These are phyloP conservation scores for Ormosia semicastrata DNA, from an alignment of 306 rosid genomes.

Conservation along the genomic window DNA sequence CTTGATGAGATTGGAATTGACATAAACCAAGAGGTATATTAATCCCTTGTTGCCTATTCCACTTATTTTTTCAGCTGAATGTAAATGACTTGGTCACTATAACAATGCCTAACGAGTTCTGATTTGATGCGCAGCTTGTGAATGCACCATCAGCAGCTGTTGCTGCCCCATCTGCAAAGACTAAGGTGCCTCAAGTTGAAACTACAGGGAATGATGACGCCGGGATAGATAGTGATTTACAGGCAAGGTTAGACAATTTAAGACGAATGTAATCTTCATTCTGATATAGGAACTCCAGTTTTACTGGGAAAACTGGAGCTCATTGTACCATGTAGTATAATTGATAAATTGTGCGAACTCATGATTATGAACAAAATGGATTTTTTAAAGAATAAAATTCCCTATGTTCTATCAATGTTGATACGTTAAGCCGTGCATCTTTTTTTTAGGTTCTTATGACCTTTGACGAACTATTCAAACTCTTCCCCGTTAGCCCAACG, in stretches of 20 bases:
- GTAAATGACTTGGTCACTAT: neutral
- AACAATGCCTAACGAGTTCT: slow-evolving; percentile 6
- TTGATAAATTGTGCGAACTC: slow-evolving; percentile 26
- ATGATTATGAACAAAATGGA: slow-evolving; percentile 9
- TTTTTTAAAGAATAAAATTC: neutral
- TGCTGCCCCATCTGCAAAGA: slow-evolving; percentile 60
- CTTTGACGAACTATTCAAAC: neutral
- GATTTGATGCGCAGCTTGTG: slow-evolving; percentile 54
- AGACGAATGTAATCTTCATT: slow-evolving; percentile 56
- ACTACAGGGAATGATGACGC: slow-evolving; percentile 52
- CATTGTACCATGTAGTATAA: slow-evolving; percentile 25
- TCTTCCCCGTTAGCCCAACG: neutral
- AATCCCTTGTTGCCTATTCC: neutral
- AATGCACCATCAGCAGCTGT: slow-evolving; percentile 67
- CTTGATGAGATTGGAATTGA: slow-evolving; percentile 91
- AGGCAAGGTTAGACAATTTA: slow-evolving; percentile 76
- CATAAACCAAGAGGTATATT: slow-evolving; percentile 76
- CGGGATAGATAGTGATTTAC: slow-evolving; percentile 77
- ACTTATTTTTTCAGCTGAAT: neutral
- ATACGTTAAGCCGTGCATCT: neutral
- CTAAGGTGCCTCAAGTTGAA: slow-evolving; percentile 72
- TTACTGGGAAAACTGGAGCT: slow-evolving; percentile 19
- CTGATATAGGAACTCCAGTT: slow-evolving; percentile 26
- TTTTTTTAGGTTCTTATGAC: neutral
- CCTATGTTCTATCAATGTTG: neutral